Conservation (phyloP, 164 flowering plant genomes). For the Magnolia kwangsiensis region DNA sequence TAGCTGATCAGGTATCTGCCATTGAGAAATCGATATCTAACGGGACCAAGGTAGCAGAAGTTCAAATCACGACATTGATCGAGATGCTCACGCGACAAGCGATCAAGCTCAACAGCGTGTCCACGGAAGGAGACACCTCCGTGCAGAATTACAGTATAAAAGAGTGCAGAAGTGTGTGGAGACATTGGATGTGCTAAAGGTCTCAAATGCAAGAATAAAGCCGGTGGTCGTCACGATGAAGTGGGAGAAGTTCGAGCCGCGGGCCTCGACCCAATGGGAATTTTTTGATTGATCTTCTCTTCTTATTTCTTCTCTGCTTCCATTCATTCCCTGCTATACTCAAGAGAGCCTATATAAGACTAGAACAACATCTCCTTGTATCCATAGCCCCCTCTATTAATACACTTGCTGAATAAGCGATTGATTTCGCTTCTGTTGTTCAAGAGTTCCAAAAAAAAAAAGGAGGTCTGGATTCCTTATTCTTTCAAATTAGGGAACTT, state of each 20-base stretch:
- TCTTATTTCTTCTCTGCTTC: not conserved
- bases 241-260: constrained; percentile 66
- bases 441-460: not conserved
- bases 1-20: constrained; percentile 63
- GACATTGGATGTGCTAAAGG: constrained; percentile 56
- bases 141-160: constrained; percentile 47
- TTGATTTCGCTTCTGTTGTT: not conserved
- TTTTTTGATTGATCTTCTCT: constrained; percentile 40
- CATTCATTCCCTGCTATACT: constrained; percentile 10
- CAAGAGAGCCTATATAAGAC: not conserved
- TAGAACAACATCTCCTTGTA: constrained; percentile 7
- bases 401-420: constrained; percentile 7
- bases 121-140: constrained; percentile 51
- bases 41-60: constrained; percentile 59
- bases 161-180: constrained; percentile 77
- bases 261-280: constrained; percentile 42
- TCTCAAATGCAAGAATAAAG: constrained; percentile 45
- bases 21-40: constrained; percentile 51
- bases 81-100: constrained; percentile 80
- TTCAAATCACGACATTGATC: constrained; percentile 60
- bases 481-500: too few relatives aligned
- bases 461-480: too few relatives aligned
- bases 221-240: constrained; percentile 48
- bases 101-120: constrained; percentile 48
- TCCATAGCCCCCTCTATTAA: not conserved